These are phyloP conservation scores for Leishmania major DNA, from an alignment of 208 protist species.

Conservation along the genomic window DNA sequence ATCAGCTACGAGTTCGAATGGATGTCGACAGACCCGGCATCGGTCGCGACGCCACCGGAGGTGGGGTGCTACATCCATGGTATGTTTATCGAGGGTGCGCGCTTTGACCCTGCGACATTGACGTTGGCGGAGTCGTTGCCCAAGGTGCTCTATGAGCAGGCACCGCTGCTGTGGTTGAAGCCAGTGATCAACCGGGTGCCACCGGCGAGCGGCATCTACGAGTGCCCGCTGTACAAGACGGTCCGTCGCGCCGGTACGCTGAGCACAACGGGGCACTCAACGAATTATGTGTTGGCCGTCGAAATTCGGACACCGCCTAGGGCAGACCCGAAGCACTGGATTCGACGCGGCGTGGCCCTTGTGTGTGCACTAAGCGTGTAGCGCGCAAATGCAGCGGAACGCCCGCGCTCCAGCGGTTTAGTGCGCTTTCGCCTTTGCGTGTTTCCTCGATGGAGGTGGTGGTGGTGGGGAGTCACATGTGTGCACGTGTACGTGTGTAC, in stretches of 20 bases:
- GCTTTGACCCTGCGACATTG: conserved; percentile 67
- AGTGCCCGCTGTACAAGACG: conserved; percentile 96
- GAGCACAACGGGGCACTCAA: conserved; percentile 98
- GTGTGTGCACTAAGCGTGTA: conserved; percentile 83
- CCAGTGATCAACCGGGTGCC: conserved; percentile 80
- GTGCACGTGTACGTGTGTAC: background rate
- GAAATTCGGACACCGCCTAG: conserved; percentile 94
- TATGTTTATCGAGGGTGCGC: conserved; percentile 95
- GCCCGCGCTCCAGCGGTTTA: background rate
- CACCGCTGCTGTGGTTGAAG: conserved; percentile 94
- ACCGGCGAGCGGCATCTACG: conserved; percentile 61
- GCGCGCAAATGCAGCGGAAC: background rate
- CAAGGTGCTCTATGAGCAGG: conserved; percentile 93
- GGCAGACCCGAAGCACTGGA: conserved; percentile 93
- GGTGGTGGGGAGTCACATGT: background rate
- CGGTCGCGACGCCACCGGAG: conserved; percentile 55
- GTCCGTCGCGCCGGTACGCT: conserved; percentile 94
- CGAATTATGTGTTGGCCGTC: conserved; percentile 97
- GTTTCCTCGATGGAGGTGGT: background rate
- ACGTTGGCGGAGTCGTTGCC: conserved; percentile 89
- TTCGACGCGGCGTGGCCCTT: conserved; percentile 94
- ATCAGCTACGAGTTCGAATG: conserved; percentile 94
- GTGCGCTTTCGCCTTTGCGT: background rate
- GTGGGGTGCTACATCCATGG: conserved; percentile 95
- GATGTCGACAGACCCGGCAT: conserved; percentile 44